A percentile compares a stretch with the other conserved stretches of the same genome.
phyloP scores from a whole-genome alignment of 2,329 filamentous ascomycete species.

The Bertia moriformis region DNA sequence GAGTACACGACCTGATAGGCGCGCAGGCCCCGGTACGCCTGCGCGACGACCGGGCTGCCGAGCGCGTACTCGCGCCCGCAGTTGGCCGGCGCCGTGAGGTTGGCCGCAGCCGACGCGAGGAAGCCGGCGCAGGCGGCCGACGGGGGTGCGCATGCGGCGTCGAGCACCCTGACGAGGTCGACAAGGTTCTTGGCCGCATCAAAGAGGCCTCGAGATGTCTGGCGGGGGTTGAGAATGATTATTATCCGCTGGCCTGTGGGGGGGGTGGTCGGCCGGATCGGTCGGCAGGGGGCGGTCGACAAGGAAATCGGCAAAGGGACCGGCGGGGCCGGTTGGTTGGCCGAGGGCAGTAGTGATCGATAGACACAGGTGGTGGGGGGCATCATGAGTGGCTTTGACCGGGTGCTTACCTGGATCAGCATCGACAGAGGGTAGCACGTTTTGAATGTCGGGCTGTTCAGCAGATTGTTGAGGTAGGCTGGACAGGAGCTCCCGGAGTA shows the following conservation, averaged over 20 bases:
- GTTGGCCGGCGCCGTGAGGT: slow-evolving; percentile 45
- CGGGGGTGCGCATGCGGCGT: slow-evolving; percentile 61
- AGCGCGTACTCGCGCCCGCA: slow-evolving; percentile 59
- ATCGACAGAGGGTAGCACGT: slow-evolving; percentile 73
- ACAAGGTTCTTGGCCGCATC: slow-evolving; percentile 57
- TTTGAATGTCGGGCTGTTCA: slow-evolving; percentile 51
- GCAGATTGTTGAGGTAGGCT: slow-evolving; percentile 52
- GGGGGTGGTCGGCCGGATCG: no score
- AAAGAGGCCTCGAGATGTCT: slow-evolving; percentile 74
- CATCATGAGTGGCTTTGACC: no score
- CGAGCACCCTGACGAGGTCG: slow-evolving; percentile 62
- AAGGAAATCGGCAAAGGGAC: no score
- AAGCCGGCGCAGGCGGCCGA: slow-evolving; percentile 48
- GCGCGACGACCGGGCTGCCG: slow-evolving; percentile 55
- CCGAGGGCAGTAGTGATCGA: not conserved
- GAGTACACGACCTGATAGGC: slow-evolving; percentile 68
- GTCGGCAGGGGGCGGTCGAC: no score
- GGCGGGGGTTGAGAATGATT: not conserved
- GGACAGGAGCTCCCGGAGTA: slow-evolving; percentile 38
- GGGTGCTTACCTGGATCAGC: slow-evolving; percentile 53
- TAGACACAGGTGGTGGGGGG: not conserved
- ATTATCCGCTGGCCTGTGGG: no score
- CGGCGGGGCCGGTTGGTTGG: slow-evolving; percentile 9
- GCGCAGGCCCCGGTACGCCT: slow-evolving; percentile 62
- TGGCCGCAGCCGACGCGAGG: slow-evolving; percentile 48